Base-by-base conservation (phyloP, 768 basidiomycete species). In the Boletus rubescentipes region DNA sequence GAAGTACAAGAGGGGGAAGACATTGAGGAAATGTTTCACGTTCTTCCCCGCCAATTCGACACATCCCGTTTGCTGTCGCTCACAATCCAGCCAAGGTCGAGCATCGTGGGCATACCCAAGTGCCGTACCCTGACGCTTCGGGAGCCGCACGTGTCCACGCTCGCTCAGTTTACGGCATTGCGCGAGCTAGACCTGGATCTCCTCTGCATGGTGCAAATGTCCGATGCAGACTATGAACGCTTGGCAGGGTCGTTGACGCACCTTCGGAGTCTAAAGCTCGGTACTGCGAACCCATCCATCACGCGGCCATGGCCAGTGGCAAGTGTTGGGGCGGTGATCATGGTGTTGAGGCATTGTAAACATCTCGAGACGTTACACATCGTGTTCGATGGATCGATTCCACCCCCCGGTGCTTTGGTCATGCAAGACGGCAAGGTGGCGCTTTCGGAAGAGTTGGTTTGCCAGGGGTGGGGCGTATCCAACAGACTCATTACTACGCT, bases 171-270 rank as follows among this genome's bases (percentile, higher is more conserved):
- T 16, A 49, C 36, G 0, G 54, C 46, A 5, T 15, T 67, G 29
- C 55, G 35, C 15, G 53, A 52, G 12, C 54, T 67, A 1, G 54
- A 67, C 16, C 23, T 67, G 10, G 65, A 66, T 11, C 12, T 38
- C 10, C 39, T 64, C 2, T 60, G 52, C 29, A 57, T 58, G 6
- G 55, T 48, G 0, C 42, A n/a, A 0, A 35, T 60, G 20, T 30
- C 50, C 12, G 57, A 67, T 12, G 44, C 9, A 1, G 62, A 61
- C 34, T 60, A 48, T 41, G 40, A 10, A 8, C 15, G 12, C 29
- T 35, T 67, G 39, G 65, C 58, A 11, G 2, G 15, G 10, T 60
- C 58, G 11, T 41, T 53, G 44, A 39, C 40, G 6, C 36, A 53
- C 2, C 41, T 64, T n/a, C 58, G 49, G 15, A 16, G 48, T 10